phyloP scores from a whole-genome alignment of 2,329 filamentous ascomycete species.

The Coniochaeta pulveracea region DNA sequence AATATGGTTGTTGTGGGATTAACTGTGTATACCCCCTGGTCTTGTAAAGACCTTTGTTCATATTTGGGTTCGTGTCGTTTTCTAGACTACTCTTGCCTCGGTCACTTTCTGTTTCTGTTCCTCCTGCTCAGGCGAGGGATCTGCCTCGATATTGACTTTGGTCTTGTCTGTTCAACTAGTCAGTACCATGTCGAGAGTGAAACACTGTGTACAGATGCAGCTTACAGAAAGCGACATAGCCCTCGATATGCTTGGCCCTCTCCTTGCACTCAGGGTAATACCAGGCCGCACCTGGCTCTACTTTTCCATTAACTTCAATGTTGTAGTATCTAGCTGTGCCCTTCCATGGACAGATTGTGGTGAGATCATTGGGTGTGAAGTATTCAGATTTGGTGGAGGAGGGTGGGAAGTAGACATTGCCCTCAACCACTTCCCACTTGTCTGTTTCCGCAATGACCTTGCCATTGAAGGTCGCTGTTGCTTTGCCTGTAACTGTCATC shows the following conservation, averaged over 20 bases:
- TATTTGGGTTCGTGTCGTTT: too few species aligned
- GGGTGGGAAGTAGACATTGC: slow-evolving; percentile 45
- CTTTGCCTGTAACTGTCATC: slow-evolving; percentile 10
- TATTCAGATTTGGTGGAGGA: slow-evolving; percentile 29
- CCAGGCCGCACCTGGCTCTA: slow-evolving; percentile 44
- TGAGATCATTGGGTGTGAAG: slow-evolving; percentile 31
- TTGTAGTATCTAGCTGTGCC: slow-evolving; percentile 46
- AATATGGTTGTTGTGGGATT: too few species aligned
- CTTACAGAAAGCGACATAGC: slow-evolving; percentile 48
- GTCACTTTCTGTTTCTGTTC: too few species aligned
- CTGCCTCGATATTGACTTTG: slow-evolving; percentile 7
- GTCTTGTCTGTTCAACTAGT: slow-evolving; percentile 6
- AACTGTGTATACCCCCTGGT: too few species aligned
- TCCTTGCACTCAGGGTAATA: slow-evolving; percentile 41
- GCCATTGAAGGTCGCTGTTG: slow-evolving; percentile 34
- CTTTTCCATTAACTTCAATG: slow-evolving; percentile 32
- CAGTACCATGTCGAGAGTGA: neutral
- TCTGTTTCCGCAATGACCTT: slow-evolving; percentile 37
- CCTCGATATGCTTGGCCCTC: slow-evolving; percentile 37
- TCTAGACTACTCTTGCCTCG: too few species aligned
- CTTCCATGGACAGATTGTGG: slow-evolving; percentile 44
- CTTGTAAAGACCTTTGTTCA: too few species aligned
- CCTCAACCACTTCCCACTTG: slow-evolving; percentile 42
- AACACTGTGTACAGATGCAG: slow-evolving; percentile 1
- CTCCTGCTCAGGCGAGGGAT: too few species aligned